Percentiles rank a stretch among this genome's conserved stretches.
Conservation (phyloP, 495 filamentous ascomycete genomes). For the Aspergillus ostianus region DNA sequence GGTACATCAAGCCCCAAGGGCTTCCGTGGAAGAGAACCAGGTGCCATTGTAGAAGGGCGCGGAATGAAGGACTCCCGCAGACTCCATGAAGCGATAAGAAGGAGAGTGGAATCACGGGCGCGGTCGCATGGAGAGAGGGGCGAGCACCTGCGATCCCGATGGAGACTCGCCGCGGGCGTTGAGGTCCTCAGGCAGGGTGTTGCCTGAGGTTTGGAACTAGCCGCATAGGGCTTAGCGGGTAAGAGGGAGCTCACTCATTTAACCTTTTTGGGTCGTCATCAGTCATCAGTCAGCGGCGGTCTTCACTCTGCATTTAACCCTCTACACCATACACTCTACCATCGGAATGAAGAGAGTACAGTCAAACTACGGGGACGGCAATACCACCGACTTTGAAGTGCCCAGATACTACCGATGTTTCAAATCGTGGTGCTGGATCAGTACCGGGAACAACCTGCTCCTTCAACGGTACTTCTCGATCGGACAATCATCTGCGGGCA, state of each 20-base stretch:
- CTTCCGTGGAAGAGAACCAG: constrained; percentile 29
- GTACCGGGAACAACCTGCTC: not conserved
- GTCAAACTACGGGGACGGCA: too few relatives aligned
- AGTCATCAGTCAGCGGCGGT: too few relatives aligned
- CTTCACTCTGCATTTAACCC: too few relatives aligned
- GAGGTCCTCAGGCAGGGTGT: constrained; percentile 6
- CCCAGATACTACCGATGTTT: not conserved
- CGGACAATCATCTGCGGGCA: too few relatives aligned
- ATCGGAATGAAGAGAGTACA: too few relatives aligned
- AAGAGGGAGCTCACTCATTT: not conserved
- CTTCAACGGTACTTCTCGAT: too few relatives aligned
- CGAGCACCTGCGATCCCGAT: not conserved
- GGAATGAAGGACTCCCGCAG: constrained; percentile 8
- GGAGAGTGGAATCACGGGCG: constrained; percentile 10
- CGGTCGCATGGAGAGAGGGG: constrained; percentile 10
- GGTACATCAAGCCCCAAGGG: constrained; percentile 36
- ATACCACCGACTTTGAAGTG: not conserved
- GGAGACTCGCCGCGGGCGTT: constrained; percentile 2
- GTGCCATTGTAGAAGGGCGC: constrained; percentile 28
- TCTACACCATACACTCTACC: too few relatives aligned
- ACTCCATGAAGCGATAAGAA: constrained; percentile 21
- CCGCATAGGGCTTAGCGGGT: constrained; percentile 16
- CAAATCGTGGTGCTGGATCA: not conserved
- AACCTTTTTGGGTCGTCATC: constrained; percentile 2
- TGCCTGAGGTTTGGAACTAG: constrained; percentile 20